Evolutionary conservation across 441 rosid genomes (phyloP).

Genomic region (Lepidium campestre): DNA sequence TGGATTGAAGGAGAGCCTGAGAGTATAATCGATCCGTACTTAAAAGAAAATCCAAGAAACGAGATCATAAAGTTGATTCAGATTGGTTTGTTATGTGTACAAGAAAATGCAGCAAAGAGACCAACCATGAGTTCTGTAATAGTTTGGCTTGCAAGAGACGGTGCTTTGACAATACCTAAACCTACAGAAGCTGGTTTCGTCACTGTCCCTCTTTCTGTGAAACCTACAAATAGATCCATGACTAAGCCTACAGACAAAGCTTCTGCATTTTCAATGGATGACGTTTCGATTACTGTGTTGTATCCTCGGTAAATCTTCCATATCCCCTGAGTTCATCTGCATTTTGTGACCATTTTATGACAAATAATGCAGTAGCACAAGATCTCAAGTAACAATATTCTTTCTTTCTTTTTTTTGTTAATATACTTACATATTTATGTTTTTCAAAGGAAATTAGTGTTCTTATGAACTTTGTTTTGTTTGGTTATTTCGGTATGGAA

Average conservation of each 20-base stretch:
- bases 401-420: no score
- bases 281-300: slow-evolving; percentile 16
- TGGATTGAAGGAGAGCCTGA: not conserved
- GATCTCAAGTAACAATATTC: not conserved
- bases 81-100: slow-evolving; percentile 3
- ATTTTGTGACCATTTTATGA: not conserved
- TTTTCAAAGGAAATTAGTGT: no score
- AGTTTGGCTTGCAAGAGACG: not conserved
- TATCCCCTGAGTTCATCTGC: not conserved
- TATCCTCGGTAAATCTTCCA: slow-evolving; percentile 17
- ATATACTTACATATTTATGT: no score
- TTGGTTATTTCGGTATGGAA: no score
- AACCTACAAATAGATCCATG: not conserved
- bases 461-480: no score
- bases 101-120: slow-evolving; percentile 3
- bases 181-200: slow-evolving; percentile 14
- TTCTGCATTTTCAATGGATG: not conserved
- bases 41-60: not conserved
- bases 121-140: slow-evolving; percentile 15
- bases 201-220: slow-evolving; percentile 1
- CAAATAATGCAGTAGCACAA: not conserved
- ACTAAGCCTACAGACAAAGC: not conserved
- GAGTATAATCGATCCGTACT: slow-evolving; percentile 1
- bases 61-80: slow-evolving; percentile 1
- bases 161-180: not conserved